Evolutionary conservation across 2,329 filamentous ascomycete species (phyloP).

Genomic region (Pseudovirgaria hyperparasitica): DNA sequence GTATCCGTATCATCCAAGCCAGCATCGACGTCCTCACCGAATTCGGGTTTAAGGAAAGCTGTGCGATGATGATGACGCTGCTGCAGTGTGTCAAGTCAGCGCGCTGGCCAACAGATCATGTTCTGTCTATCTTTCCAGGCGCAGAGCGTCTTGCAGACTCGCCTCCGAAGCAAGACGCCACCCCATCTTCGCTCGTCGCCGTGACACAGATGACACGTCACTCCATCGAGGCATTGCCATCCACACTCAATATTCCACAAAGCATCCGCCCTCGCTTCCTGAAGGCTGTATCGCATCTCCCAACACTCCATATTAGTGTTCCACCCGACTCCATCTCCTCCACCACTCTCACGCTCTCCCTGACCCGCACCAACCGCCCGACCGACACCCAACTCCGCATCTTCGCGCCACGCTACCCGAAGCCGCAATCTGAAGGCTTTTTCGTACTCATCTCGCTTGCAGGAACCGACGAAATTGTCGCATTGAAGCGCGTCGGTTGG

Average conservation of each 20-base stretch:
- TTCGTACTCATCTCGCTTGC: slow-evolving; percentile 67
- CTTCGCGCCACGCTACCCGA: slow-evolving; percentile 82
- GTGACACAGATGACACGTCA: too few relatives aligned
- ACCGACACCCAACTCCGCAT: slow-evolving; percentile 57
- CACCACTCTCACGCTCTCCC: slow-evolving; percentile 50
- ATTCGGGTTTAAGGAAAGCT: slow-evolving; percentile 67
- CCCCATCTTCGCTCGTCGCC: too few relatives aligned
- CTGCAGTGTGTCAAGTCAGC: slow-evolving; percentile 89
- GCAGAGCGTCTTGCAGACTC: too few relatives aligned
- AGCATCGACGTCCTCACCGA: slow-evolving; percentile 90
- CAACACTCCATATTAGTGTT: slow-evolving; percentile 52
- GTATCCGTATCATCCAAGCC: slow-evolving; percentile 92
- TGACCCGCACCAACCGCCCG: slow-evolving; percentile 28
- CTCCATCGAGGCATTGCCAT: too few relatives aligned
- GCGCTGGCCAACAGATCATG: slow-evolving; percentile 75
- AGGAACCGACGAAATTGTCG: slow-evolving; percentile 62
- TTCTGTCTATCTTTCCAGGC: slow-evolving; percentile 67
- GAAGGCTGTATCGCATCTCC: slow-evolving; percentile 53
- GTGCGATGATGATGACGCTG: slow-evolving; percentile 67
- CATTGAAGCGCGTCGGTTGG: slow-evolving; percentile 80
- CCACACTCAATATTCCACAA: slow-evolving; percentile 17
- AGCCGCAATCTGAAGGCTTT: slow-evolving; percentile 87
- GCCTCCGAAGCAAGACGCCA: too few relatives aligned
- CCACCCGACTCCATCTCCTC: slow-evolving; percentile 48
- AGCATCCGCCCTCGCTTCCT: slow-evolving; percentile 40